Evolutionary conservation across 768 basidiomycete species (phyloP), one percentile per base, ranked within the genome.

Genomic region (Russula compacta): DNA sequence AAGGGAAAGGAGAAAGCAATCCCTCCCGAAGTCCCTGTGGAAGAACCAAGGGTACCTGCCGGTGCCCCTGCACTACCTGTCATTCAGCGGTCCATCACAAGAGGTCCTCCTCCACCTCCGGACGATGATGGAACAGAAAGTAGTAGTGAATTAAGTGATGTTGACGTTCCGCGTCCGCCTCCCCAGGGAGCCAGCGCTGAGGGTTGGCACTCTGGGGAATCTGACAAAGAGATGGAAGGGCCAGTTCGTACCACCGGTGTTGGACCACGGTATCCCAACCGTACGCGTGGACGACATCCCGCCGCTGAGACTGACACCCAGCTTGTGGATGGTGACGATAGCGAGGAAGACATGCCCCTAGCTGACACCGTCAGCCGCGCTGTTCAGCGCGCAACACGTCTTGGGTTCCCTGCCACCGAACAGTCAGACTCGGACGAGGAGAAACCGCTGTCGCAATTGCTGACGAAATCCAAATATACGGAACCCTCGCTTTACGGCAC

Each of bases 311-410:
- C 56, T 4, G 42, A 52, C 33, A 43, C 61, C 49, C 56, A 48
- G 38, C 53, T 53, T 24, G 49, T 9, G 21, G 68, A 67, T 17
- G 79, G 77, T 53, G 79, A 79, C 19, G 82, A 84, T 63, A 88
- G 87, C 63, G 90, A 90, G 56, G 90, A 92, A 65, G 90, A 93
- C 73, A 66, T 91, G 46, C 92, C 92, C 3, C 76, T 93, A 9
- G 82, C 83, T 29, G 81, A 81, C 2, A 81, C 86, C 8, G 74
- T 83, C n/a, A 75, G 77, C 57, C 80, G 81, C 39, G 82, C 78
- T n/a, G 73, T 73, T 21, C 78, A 78, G 60, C 80, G 83, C 50
- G 75, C 71, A 29, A 74, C 72, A 10, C 69, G 59, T 8, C 51
- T 58, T n/a, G 59, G 67, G 73, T 39, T 69, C 68, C 49, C 67